These are phyloP conservation scores for Mycena metata DNA, from an alignment of 768 basidiomycete species.

Conservation along the genomic window DNA sequence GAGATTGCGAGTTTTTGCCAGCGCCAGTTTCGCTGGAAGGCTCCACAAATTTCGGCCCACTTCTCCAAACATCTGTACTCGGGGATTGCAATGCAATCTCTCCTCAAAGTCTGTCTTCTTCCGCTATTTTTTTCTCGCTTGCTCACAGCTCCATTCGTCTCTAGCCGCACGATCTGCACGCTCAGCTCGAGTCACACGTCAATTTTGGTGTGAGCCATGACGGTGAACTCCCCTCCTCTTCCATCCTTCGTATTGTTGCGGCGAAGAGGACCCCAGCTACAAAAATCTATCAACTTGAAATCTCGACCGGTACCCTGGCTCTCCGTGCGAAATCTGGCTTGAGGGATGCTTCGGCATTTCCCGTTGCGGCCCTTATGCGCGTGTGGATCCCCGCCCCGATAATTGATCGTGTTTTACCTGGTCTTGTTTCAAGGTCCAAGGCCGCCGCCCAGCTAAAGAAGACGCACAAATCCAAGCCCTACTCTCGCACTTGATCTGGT, in stretches of 20 bases:
- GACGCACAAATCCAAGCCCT: too few species aligned
- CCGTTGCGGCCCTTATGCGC: background rate
- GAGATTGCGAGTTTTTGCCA: constrained; percentile 1
- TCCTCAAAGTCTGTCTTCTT: constrained; percentile 9
- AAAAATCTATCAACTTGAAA: background rate
- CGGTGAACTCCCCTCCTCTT: background rate
- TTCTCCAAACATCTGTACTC: constrained; percentile 3
- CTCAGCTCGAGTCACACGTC: background rate
- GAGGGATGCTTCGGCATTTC: background rate
- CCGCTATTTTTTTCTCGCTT: background rate
- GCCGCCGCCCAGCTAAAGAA: too few species aligned
- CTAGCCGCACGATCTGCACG: constrained; percentile 11
- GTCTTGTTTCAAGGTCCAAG: background rate
- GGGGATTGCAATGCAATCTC: constrained; percentile 6
- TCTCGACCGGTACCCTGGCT: background rate
- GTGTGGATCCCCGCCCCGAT: constrained; percentile 14
- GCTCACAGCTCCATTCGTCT: background rate
- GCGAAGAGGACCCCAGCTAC: background rate
- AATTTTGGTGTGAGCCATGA: background rate
- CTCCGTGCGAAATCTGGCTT: background rate
- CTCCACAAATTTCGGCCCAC: background rate
- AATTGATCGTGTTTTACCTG: constrained; percentile 2
- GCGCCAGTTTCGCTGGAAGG: constrained; percentile 7
- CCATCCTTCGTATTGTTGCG: background rate
- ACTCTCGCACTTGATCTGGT: too few species aligned